phyloP scores from a whole-genome alignment of 176 grass and related monocot genomes.

The barley (Hordeum vulgare) region MorexV3_pseudomolecules_assembly NC_058520.1:594812942-594813441 shows the following conservation, averaged over 20 bases:
- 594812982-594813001: too few species aligned
- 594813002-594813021: neutral
- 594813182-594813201: slow-evolving; percentile 41
- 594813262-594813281: slow-evolving; percentile 38
- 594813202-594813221: slow-evolving; percentile 50
- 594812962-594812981: too few species aligned
- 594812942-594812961: too few species aligned
- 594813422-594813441: too few species aligned
- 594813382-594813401: too few species aligned
- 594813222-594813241: slow-evolving; percentile 55
- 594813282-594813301: neutral
- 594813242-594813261: slow-evolving; percentile 47
- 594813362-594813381: too few species aligned
- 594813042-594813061: neutral
- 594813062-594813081: neutral
- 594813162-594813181: slow-evolving; percentile 47
- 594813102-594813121: slow-evolving; percentile 50
- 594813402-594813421: too few species aligned
- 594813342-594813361: too few species aligned
- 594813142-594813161: slow-evolving; percentile 30
- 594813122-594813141: slow-evolving; percentile 26
- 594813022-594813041: neutral
- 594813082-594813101: slow-evolving; percentile 37
- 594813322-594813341: neutral
- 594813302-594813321: neutral